phyloP scores from a whole-genome alignment of 1,139 yeast genomes.

The Magnusiomyces ingens region DNA sequence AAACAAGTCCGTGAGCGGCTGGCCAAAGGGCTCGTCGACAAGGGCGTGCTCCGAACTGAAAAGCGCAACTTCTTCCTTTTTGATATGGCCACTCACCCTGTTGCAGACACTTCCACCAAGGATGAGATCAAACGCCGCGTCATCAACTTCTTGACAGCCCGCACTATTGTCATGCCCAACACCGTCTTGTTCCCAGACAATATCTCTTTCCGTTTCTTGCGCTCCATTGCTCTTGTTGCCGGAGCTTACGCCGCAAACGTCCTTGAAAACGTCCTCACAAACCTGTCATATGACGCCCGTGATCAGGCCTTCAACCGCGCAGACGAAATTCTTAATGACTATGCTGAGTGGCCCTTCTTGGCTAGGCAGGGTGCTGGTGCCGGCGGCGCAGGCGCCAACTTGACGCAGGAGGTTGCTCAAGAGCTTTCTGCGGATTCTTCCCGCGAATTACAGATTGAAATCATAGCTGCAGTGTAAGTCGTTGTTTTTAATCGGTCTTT shows the following conservation, averaged over 20 bases:
- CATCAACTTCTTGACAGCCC: slow-evolving; percentile 58
- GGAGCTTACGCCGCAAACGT: slow-evolving; percentile 96
- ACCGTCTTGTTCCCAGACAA: slow-evolving; percentile 61
- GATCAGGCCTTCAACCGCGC: slow-evolving; percentile 92
- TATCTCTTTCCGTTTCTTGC: slow-evolving; percentile 61
- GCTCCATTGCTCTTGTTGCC: slow-evolving; percentile 77
- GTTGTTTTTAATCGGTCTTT: slow-evolving; percentile 1
- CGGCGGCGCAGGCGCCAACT: slow-evolving; percentile 67
- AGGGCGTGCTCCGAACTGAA: slow-evolving; percentile 94
- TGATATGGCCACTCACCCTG: slow-evolving; percentile 98
- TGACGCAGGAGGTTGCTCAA: slow-evolving; percentile 56
- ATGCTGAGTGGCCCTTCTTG: slow-evolving; percentile 80
- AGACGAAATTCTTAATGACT: slow-evolving; percentile 79
- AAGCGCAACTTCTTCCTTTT: slow-evolving; percentile 88
- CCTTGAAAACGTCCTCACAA: slow-evolving; percentile 77
- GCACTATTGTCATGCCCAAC: slow-evolving; percentile 48
- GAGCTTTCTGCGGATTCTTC: slow-evolving; percentile 56
- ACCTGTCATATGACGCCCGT: slow-evolving; percentile 78
- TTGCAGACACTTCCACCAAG: slow-evolving; percentile 80
- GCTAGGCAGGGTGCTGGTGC: slow-evolving; percentile 47
- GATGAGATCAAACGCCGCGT: slow-evolving; percentile 69
- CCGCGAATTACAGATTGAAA: slow-evolving; percentile 71
- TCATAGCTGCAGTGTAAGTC: slow-evolving; percentile 75
- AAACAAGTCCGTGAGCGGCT: slow-evolving; percentile 95
- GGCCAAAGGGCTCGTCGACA: slow-evolving; percentile 95